Conservation (phyloP, 768 basidiomycete species). For the Leccinum variicolor region DNA sequence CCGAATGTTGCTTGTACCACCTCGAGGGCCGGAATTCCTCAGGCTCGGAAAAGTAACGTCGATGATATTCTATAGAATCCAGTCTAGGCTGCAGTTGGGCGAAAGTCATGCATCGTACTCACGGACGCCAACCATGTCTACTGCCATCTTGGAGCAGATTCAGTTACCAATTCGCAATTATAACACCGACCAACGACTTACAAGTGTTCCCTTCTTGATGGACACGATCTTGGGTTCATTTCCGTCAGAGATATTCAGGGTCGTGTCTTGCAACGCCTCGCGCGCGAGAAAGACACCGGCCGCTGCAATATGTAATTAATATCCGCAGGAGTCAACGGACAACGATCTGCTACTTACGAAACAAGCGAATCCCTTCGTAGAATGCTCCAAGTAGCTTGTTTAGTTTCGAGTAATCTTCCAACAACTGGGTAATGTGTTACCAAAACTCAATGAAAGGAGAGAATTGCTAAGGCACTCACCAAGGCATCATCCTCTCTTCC, state of each 20-base stretch:
- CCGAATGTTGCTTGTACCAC: constrained; percentile 31
- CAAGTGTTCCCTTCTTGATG: constrained; percentile 21
- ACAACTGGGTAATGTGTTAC: constrained; percentile 1
- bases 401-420: constrained; percentile 27
- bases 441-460: neutral
- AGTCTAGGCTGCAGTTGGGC: neutral
- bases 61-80: constrained; percentile 34
- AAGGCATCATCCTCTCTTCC: constrained; percentile 16
- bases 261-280: constrained; percentile 26
- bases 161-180: neutral
- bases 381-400: constrained; percentile 29
- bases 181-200: constrained; percentile 1
- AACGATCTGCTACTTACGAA: constrained; percentile 22
- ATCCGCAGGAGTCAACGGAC: neutral
- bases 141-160: constrained; percentile 13
- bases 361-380: constrained; percentile 34
- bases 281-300: constrained; percentile 30
- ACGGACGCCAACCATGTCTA: constrained; percentile 32
- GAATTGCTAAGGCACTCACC: constrained; percentile 5
- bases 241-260: constrained; percentile 16
- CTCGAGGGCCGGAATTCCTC: constrained; percentile 34
- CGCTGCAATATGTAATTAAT: constrained; percentile 14
- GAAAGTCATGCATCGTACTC: constrained; percentile 3
- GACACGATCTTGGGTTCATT: constrained; percentile 17
- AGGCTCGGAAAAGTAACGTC: constrained; percentile 35